phyloP scores from a whole-genome alignment of 139 green algal genomes.

The Auxenochlorella pyrenoidosa region DNA sequence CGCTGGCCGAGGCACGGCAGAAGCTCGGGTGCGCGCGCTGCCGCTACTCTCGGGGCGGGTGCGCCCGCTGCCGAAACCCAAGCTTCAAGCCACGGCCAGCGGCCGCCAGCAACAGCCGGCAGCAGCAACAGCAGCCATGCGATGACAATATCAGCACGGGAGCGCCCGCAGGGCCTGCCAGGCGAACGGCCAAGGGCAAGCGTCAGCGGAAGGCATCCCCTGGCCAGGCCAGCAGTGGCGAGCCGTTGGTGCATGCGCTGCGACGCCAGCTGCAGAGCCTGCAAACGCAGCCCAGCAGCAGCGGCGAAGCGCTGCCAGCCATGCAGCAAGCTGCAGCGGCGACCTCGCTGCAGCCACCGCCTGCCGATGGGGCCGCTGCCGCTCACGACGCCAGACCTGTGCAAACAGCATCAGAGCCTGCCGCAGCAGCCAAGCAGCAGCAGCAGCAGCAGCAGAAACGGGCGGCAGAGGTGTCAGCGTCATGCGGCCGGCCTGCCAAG shows the following conservation, averaged over 20 bases:
- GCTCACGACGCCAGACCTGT: background rate
- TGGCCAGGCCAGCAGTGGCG: background rate
- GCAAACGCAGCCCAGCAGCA: background rate
- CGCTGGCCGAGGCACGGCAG: background rate
- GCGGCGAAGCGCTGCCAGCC: too few species aligned
- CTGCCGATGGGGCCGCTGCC: background rate
- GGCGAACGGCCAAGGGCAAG: background rate
- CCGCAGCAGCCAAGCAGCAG: background rate
- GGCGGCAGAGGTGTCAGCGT: background rate
- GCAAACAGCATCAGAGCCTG: background rate
- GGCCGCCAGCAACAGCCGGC: background rate
- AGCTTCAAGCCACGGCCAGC: slow-evolving; percentile 2
- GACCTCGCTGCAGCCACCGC: too few species aligned
- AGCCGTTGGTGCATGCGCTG: slow-evolving; percentile 24
- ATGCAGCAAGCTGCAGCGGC: background rate
- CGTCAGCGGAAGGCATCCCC: background rate
- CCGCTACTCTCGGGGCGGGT: slow-evolving; percentile 31
- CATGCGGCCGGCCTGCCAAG: slow-evolving; percentile 9
- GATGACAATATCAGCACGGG: background rate
- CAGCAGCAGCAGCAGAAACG: slow-evolving; percentile 15
- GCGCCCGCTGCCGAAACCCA: slow-evolving; percentile 32
- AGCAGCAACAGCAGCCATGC: background rate
- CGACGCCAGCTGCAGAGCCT: slow-evolving; percentile 10
- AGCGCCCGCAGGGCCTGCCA: background rate
- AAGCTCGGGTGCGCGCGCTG: slow-evolving; percentile 40